These are phyloP conservation scores for Leccinellum luteum DNA, from an alignment of 768 basidiomycete species.

Conservation along the genomic window DNA sequence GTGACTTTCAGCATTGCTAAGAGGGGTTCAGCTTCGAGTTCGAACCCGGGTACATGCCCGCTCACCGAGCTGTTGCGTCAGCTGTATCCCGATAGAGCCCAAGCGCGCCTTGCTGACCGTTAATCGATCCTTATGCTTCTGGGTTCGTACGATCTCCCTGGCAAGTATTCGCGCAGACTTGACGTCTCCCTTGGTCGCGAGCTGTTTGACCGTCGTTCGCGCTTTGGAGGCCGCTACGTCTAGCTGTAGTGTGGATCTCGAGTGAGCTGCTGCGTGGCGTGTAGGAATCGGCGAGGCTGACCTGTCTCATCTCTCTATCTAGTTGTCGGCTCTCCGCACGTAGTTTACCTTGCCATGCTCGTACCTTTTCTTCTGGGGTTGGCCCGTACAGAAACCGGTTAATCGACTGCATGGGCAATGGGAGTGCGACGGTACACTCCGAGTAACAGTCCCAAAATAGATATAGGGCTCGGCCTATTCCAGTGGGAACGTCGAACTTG, in stretches of 20 bases:
- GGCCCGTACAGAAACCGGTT: slow-evolving; percentile 96
- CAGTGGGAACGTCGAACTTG: too few relatives aligned
- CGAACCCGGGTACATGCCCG: slow-evolving; percentile 8
- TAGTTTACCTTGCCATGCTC: slow-evolving; percentile 87
- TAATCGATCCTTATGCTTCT: slow-evolving; percentile 91
- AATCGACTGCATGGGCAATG: slow-evolving; percentile 69
- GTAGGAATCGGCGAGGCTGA: slow-evolving; percentile 38
- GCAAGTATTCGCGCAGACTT: slow-evolving; percentile 93
- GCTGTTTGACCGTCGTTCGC: slow-evolving; percentile 74
- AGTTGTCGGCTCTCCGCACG: slow-evolving; percentile 77
- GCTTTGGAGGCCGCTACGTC: slow-evolving; percentile 82
- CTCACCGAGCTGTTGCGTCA: slow-evolving; percentile 90
- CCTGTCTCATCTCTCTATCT: slow-evolving; percentile 96
- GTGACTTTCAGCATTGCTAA: slow-evolving; percentile 96
- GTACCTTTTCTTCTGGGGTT: slow-evolving; percentile 90
- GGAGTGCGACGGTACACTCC: not conserved
- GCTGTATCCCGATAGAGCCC: slow-evolving; percentile 85
- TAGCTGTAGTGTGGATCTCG: slow-evolving; percentile 48
- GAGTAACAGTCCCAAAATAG: slow-evolving; percentile 14
- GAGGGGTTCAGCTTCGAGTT: not conserved
- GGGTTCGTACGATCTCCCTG: slow-evolving; percentile 89
- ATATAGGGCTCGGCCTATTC: not conserved
- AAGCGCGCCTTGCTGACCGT: slow-evolving; percentile 91
- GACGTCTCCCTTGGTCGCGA: slow-evolving; percentile 87
- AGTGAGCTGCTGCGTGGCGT: slow-evolving; percentile 11